Conservation (phyloP, 768 basidiomycete species). For the Pleurotus tuber-regium region DNA sequence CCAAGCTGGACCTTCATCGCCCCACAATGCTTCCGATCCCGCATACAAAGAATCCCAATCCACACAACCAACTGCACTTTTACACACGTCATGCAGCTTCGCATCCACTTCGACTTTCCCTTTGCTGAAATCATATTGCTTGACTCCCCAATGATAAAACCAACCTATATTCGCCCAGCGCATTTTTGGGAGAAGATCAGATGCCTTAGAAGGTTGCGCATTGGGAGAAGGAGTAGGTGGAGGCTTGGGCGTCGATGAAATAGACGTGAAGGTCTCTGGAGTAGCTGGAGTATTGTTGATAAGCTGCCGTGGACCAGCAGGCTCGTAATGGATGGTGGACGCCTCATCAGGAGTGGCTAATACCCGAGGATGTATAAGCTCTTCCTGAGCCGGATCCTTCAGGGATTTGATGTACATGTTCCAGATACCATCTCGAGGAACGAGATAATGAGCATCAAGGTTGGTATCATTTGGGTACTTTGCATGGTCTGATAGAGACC, state of each 20-base stretch:
- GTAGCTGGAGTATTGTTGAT: conserved; percentile 73
- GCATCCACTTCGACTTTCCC: conserved; percentile 62
- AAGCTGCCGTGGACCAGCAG: conserved; percentile 59
- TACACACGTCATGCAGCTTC: conserved; percentile 57
- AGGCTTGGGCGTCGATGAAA: conserved; percentile 58
- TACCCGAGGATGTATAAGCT: conserved; percentile 45
- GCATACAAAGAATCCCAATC: conserved; percentile 70
- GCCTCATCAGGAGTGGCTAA: conserved; percentile 16
- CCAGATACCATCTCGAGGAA: conserved; percentile 83
- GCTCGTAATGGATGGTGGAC: conserved; percentile 17
- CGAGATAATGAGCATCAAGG: conserved; percentile 79
- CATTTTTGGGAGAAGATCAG: conserved; percentile 68
- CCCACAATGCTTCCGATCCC: conserved; percentile 45
- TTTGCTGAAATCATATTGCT: conserved; percentile 87
- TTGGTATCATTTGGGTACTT: conserved; percentile 83
- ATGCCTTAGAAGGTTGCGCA: conserved; percentile 44
- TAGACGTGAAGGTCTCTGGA: conserved; percentile 46
- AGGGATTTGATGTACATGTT: conserved; percentile 43
- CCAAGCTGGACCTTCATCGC: conserved; percentile 59
- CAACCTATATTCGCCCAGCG: conserved; percentile 97
- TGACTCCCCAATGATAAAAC: conserved; percentile 96
- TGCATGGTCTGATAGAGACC: conserved; percentile 77
- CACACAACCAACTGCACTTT: conserved; percentile 55
- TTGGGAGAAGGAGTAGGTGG: conserved; percentile 65
- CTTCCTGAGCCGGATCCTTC: conserved; percentile 27